Percentiles rank a stretch among this genome's conserved stretches.
These are phyloP conservation scores for Sanghuangporus baumii DNA, from an alignment of 1,284 basidiomycete species.

Conservation along the genomic window DNA sequence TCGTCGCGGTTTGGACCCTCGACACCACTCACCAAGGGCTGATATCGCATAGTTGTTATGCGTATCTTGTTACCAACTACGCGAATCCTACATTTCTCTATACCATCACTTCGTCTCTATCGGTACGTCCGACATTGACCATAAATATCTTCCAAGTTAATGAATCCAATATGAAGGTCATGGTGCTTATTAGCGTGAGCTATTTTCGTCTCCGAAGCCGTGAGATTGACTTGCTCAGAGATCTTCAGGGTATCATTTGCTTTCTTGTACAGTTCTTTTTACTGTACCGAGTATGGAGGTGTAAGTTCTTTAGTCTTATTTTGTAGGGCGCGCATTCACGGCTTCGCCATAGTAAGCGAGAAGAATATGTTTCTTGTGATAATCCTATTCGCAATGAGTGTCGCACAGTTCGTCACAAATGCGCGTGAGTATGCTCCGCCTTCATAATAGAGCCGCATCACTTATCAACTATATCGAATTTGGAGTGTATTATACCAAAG, in stretches of 20 bases:
- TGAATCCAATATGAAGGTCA: not conserved
- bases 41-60: constrained; percentile 11
- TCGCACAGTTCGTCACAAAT: constrained; percentile 8
- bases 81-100: constrained; percentile 1
- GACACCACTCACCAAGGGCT: constrained; percentile 18
- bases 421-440: not conserved
- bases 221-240: not conserved
- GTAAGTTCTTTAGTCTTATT: constrained; percentile 4
- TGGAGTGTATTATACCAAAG: constrained; percentile 3
- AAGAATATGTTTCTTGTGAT: constrained; percentile 10
- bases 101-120: constrained; percentile 4
- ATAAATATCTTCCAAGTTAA: not conserved
- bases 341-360: constrained; percentile 4
- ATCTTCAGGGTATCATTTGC: constrained; percentile 9
- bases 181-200: constrained; percentile 10
- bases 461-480: not conserved
- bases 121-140: not conserved
- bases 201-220: not conserved
- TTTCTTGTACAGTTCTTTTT: constrained; percentile 16
- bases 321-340: not conserved
- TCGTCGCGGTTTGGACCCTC: constrained; percentile 10
- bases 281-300: constrained; percentile 12
- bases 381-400: not conserved
- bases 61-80: constrained; percentile 14
- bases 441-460: not conserved